phyloP scores from a whole-genome alignment of 2,329 filamentous ascomycete genomes.

The Gaeumannomyces sp. region DNA sequence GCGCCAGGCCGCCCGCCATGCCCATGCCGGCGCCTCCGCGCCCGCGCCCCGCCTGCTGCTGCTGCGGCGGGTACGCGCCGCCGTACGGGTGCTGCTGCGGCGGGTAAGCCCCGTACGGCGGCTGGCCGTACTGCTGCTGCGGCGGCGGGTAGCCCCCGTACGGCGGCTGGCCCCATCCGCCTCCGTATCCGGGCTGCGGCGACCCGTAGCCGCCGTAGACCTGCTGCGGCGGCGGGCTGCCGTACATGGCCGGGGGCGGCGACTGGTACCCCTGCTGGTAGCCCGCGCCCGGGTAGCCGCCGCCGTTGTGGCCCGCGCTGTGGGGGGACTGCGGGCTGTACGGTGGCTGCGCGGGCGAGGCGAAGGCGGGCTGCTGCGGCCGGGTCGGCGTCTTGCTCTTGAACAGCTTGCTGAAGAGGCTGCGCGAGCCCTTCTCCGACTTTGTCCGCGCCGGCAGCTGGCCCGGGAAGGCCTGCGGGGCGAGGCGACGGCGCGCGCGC shows the following conservation, averaged over 20 bases:
- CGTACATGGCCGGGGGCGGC: background rate
- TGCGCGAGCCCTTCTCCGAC: conserved; percentile 29
- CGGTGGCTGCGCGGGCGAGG: conserved; percentile 20
- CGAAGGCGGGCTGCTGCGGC: background rate
- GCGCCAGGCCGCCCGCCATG: conserved; percentile 64
- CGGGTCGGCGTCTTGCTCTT: conserved; percentile 35
- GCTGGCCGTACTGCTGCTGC: conserved; percentile 25
- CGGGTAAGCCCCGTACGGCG: conserved; percentile 12
- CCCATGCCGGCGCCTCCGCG: conserved; percentile 47
- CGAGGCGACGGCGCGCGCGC: conserved; percentile 30
- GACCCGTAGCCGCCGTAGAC: conserved; percentile 23
- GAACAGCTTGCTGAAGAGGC: conserved; percentile 47
- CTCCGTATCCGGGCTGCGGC: conserved; percentile 24
- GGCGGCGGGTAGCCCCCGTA: conserved; percentile 23
- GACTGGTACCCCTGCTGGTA: conserved; percentile 10
- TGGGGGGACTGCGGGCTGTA: conserved; percentile 14
- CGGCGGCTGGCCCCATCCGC: conserved; percentile 24
- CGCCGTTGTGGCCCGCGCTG: conserved; percentile 2
- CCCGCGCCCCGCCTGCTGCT: conserved; percentile 13
- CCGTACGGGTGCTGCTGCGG: conserved; percentile 24
- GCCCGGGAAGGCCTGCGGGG: conserved; percentile 24
- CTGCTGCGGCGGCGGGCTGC: background rate
- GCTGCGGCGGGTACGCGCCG: conserved; percentile 19
- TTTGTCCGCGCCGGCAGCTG: conserved; percentile 36
- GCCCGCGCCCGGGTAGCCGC: conserved; percentile 15